Percentiles rank a stretch among this genome's conserved stretches.
These are phyloP conservation scores for Nidularia sp. DNA, from an alignment of 768 basidiomycete genomes.

Conservation along the genomic window DNA sequence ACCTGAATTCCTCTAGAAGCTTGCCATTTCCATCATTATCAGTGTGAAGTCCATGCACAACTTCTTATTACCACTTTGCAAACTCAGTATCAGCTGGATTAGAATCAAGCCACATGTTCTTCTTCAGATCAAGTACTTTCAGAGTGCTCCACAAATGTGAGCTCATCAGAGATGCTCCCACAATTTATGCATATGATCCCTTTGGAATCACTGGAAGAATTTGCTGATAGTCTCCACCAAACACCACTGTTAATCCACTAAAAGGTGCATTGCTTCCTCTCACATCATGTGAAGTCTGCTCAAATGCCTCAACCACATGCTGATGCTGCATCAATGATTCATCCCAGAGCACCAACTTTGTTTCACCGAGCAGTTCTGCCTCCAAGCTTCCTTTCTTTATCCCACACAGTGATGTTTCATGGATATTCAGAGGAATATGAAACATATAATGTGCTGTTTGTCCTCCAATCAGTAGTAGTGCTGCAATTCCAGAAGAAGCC, in stretches of 20 bases:
- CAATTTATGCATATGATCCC: constrained; percentile 32
- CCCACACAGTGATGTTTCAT: constrained; percentile 12
- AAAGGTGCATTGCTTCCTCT: constrained; percentile 21
- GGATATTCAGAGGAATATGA: constrained; percentile 37
- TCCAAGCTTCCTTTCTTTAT: neutral
- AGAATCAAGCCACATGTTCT: constrained; percentile 38
- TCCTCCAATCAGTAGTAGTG: constrained; percentile 38
- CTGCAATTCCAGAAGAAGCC: constrained; percentile 45
- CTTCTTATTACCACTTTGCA: constrained; percentile 30
- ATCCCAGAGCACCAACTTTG: constrained; percentile 30
- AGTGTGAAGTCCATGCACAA: constrained; percentile 12
- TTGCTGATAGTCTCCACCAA: constrained; percentile 49
- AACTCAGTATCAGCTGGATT: constrained; percentile 18
- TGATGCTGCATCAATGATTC: constrained; percentile 35
- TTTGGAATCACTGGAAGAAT: constrained; percentile 37
- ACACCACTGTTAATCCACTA: constrained; percentile 39
- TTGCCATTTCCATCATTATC: constrained; percentile 2
- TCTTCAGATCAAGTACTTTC: constrained; percentile 21
- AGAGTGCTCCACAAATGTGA: constrained; percentile 34
- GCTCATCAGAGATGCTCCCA: constrained; percentile 25
- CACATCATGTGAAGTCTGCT: constrained; percentile 30
- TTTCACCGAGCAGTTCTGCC: neutral
- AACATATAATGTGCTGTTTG: constrained; percentile 44
- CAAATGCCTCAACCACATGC: constrained; percentile 31
- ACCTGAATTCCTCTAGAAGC: constrained; percentile 1